Evolutionary conservation across 139 green algal species (phyloP).

Genomic region (Tetratostichococcus sp.): DNA sequence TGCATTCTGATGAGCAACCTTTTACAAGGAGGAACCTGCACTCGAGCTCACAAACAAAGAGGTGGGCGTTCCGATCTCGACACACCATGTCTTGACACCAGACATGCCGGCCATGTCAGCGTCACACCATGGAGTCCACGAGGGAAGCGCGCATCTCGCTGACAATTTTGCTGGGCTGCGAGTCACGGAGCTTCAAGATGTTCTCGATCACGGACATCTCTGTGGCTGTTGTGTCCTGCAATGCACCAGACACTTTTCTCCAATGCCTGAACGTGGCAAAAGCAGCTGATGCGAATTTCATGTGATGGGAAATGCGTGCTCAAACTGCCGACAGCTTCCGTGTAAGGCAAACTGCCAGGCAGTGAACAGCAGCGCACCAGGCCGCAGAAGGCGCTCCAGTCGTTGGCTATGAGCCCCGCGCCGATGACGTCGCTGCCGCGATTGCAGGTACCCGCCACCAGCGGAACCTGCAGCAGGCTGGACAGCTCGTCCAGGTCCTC

Average conservation of each 20-base stretch:
- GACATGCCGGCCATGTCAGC: too few species aligned
- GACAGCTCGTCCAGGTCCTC: slow-evolving; percentile 98
- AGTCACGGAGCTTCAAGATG: slow-evolving; percentile 90
- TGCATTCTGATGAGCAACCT: too few species aligned
- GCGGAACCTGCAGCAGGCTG: slow-evolving; percentile 88
- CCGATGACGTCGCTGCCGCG: slow-evolving; percentile 91
- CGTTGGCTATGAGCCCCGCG: slow-evolving; percentile 85
- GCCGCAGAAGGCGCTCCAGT: slow-evolving; percentile 96
- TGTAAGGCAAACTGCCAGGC: too few species aligned
- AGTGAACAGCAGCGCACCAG: slow-evolving; percentile 21
- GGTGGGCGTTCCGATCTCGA: too few species aligned
- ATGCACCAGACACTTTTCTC: too few species aligned
- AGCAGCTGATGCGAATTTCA: too few species aligned
- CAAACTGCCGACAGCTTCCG: too few species aligned
- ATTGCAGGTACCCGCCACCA: slow-evolving; percentile 97
- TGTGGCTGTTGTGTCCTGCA: slow-evolving; percentile 89
- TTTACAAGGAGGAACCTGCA: too few species aligned
- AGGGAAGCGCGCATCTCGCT: slow-evolving; percentile 85
- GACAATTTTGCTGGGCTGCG: slow-evolving; percentile 78
- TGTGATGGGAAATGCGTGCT: too few species aligned
- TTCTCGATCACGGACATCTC: slow-evolving; percentile 94
- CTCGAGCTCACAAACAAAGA: too few species aligned
- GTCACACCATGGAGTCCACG: slow-evolving; percentile 90
- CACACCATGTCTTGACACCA: too few species aligned
- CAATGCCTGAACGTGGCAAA: too few species aligned